phyloP scores from a whole-genome alignment of 1,139 yeast species.

The Blastobotrys indianensis region DNA sequence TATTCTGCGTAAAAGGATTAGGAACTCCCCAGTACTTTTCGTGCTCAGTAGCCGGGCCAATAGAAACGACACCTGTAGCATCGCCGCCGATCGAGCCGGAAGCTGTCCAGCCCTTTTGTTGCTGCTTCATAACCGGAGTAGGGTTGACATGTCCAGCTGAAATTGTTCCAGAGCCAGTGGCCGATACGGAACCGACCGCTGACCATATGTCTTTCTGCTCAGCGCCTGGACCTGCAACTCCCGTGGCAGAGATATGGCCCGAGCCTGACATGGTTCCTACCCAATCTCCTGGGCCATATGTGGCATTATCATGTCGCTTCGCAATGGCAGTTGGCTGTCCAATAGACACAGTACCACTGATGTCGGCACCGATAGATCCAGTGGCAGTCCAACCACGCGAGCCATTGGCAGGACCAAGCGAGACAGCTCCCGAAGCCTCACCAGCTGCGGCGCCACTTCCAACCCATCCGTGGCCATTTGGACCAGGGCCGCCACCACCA shows the following conservation, averaged over 20 bases:
- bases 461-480: no score
- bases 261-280: no score
- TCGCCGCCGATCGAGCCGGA: background rate
- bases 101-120: background rate
- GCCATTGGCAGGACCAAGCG: background rate
- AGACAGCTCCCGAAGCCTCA: background rate
- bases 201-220: no score
- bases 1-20: background rate
- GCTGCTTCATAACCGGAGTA: background rate
- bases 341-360: constrained; percentile 1
- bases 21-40: no score
- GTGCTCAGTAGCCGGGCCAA: background rate
- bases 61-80: background rate
- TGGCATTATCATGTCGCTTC: background rate
- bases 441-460: background rate
- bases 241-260: no score
- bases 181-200: no score
- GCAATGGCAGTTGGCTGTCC: background rate
- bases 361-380: background rate
- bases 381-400: background rate
- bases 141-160: no score
- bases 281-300: background rate
- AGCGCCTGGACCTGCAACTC: no score
- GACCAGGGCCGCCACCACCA: no score
- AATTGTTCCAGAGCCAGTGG: no score